These are phyloP conservation scores for Lumnitzera racemosa DNA, from an alignment of 345 rosid genomes.

Conservation along the genomic window DNA sequence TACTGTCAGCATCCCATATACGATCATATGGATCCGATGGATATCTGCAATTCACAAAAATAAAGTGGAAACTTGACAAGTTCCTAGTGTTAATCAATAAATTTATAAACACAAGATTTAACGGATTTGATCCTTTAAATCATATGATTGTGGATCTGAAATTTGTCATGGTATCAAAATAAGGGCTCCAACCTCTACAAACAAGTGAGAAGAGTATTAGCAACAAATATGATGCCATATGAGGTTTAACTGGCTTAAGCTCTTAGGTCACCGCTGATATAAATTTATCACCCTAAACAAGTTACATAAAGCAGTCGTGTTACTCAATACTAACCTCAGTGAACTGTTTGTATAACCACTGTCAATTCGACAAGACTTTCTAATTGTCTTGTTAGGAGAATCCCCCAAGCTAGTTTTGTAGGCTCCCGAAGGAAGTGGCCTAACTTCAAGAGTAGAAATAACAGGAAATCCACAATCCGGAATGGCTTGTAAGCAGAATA, in stretches of 20 bases:
- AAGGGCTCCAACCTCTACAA: no score
- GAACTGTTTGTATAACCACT: slow-evolving; percentile 60
- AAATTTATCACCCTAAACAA: no score
- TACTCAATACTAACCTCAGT: slow-evolving; percentile 28
- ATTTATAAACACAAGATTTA: not conserved
- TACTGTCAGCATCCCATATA: slow-evolving; percentile 72
- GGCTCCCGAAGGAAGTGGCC: slow-evolving; percentile 73
- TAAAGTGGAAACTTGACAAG: slow-evolving; percentile 3
- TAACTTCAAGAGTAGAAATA: slow-evolving; percentile 68
- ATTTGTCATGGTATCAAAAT: no score
- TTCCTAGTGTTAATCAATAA: not conserved
- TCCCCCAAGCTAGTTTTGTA: slow-evolving; percentile 42
- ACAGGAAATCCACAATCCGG: slow-evolving; percentile 55
- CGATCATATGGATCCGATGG: slow-evolving; percentile 80
- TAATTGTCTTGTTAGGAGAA: slow-evolving; percentile 30
- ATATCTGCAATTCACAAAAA: slow-evolving; percentile 40
- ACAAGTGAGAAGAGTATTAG: no score
- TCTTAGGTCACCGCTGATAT: no score
- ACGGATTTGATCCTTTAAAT: not conserved
- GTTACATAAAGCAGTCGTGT: not conserved
- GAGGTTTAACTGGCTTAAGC: no score
- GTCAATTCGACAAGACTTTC: slow-evolving; percentile 58
- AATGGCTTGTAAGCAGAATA: slow-evolving; percentile 47
- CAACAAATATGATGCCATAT: no score
- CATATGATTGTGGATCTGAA: no score